Evolutionary conservation across 2,329 filamentous ascomycete genomes (phyloP).

Genomic region (Shiraia sp.): DNA sequence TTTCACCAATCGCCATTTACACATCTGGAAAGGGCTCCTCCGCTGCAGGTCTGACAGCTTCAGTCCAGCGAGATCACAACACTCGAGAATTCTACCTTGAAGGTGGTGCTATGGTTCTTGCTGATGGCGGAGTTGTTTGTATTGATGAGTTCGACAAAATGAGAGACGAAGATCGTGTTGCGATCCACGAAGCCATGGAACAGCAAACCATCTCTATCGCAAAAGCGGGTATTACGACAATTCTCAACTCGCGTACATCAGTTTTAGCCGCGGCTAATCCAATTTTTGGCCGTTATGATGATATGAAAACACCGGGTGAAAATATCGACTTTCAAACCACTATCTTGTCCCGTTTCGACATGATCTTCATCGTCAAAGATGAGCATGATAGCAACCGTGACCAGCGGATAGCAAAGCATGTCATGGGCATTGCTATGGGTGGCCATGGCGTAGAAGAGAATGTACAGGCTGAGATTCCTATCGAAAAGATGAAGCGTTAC

Average conservation of each 20-base stretch:
- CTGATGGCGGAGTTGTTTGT: slow-evolving; percentile 94
- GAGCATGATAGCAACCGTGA: slow-evolving; percentile 89
- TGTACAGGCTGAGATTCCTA: slow-evolving; percentile 82
- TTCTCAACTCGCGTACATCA: slow-evolving; percentile 92
- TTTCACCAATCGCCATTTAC: slow-evolving; percentile 95
- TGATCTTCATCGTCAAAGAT: slow-evolving; percentile 99
- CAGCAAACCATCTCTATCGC: slow-evolving; percentile 99
- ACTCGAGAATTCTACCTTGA: slow-evolving; percentile 97
- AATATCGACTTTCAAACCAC: slow-evolving; percentile 99
- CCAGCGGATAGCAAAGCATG: slow-evolving; percentile 91
- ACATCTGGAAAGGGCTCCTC: slow-evolving; percentile 98
- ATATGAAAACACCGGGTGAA: slow-evolving; percentile 95
- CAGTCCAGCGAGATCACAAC: slow-evolving; percentile 88
- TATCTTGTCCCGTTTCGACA: slow-evolving; percentile 96
- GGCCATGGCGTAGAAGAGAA: slow-evolving; percentile 81
- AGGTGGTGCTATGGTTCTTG: slow-evolving; percentile 97
- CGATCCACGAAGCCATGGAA: slow-evolving; percentile 99
- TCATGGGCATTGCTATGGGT: slow-evolving; percentile 97
- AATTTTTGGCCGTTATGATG: slow-evolving; percentile 96
- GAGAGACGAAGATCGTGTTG: slow-evolving; percentile 95
- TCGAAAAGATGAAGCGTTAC: slow-evolving; percentile 97
- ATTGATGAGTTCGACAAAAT: slow-evolving; percentile 99
- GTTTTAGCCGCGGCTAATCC: slow-evolving; percentile 96
- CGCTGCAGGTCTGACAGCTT: slow-evolving; percentile 94
- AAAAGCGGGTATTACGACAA: slow-evolving; percentile 97